A percentile compares a stretch with the other conserved stretches of the same genome.
phyloP scores from a whole-genome alignment of 768 basidiomycete species.

The Boletus eberwhitei region DNA sequence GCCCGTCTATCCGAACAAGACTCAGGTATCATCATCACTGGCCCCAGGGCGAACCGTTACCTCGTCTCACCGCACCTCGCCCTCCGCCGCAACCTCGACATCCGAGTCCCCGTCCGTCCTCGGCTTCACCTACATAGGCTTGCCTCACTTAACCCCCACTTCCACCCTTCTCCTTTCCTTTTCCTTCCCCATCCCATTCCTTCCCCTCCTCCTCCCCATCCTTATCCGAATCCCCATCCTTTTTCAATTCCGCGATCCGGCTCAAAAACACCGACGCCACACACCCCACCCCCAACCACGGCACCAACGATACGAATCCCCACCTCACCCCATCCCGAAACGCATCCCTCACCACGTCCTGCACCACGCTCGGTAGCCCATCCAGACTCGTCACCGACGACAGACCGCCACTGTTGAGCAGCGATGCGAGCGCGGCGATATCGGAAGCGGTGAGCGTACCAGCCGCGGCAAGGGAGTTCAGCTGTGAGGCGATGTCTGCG shows the following conservation, averaged over 20 bases:
- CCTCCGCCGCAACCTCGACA: neutral
- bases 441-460: constrained; percentile 28
- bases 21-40: neutral
- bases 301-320: constrained; percentile 47
- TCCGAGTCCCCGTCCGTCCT: neutral
- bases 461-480: constrained; percentile 21
- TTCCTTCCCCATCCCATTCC: too few relatives aligned
- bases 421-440: constrained; percentile 21
- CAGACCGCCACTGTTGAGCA: constrained; percentile 27
- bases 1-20: too few relatives aligned
- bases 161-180: too few relatives aligned
- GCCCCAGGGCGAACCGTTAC: too few relatives aligned
- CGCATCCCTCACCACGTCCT: constrained; percentile 37
- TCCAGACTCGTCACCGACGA: constrained; percentile 36
- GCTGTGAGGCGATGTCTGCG: constrained; percentile 25
- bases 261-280: constrained; percentile 38
- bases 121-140: neutral
- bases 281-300: constrained; percentile 40
- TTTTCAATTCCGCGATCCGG: constrained; percentile 33
- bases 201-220: too few relatives aligned
- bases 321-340: constrained; percentile 41
- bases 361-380: constrained; percentile 35
- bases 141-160: too few relatives aligned
- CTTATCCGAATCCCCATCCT: neutral
- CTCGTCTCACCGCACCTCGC: neutral